Conservation (phyloP, 768 basidiomycete genomes). For the Myochromella boudieri region DNA sequence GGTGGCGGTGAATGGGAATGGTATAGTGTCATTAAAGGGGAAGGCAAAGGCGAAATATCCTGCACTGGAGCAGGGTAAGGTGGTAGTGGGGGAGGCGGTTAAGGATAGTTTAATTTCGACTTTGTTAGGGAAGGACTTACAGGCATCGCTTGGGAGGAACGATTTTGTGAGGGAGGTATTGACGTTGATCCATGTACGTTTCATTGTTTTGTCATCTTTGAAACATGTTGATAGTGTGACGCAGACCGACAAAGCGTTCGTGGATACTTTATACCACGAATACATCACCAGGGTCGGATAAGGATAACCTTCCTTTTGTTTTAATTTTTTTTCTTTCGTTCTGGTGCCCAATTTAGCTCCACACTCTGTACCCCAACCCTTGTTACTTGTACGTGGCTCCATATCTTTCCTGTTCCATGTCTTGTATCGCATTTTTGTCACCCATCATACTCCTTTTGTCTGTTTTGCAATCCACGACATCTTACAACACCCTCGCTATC, state of each 20-base stretch:
- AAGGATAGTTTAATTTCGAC: slow-evolving; percentile 29
- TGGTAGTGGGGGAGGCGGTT: slow-evolving; percentile 19
- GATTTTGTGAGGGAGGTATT: slow-evolving; percentile 61
- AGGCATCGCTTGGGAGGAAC: slow-evolving; percentile 38
- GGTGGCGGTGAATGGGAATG: too few relatives aligned
- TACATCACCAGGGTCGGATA: slow-evolving; percentile 34
- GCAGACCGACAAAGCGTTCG: slow-evolving; percentile 67
- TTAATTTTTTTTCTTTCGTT: slow-evolving; percentile 1
- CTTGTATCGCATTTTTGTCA: slow-evolving; percentile 1
- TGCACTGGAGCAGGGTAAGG: slow-evolving; percentile 15
- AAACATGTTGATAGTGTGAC: slow-evolving; percentile 5
- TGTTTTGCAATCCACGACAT: slow-evolving; percentile 2
- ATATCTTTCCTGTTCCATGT: slow-evolving; percentile 9
- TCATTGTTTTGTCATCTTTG: not conserved
- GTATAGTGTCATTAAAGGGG: too few relatives aligned
- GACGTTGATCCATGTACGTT: slow-evolving; percentile 59
- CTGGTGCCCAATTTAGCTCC: slow-evolving; percentile 1
- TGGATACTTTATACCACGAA: slow-evolving; percentile 58
- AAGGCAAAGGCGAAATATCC: slow-evolving; percentile 10
- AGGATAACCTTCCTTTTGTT: not conserved
- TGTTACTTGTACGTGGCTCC: slow-evolving; percentile 1
- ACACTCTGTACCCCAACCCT: not conserved
- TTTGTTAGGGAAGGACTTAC: slow-evolving; percentile 20
- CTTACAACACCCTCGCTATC: slow-evolving; percentile 7
- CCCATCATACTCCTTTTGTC: slow-evolving; percentile 6